Base-by-base conservation (phyloP, 768 basidiomycete genomes). In the Filobasidium floriforme region DNA sequence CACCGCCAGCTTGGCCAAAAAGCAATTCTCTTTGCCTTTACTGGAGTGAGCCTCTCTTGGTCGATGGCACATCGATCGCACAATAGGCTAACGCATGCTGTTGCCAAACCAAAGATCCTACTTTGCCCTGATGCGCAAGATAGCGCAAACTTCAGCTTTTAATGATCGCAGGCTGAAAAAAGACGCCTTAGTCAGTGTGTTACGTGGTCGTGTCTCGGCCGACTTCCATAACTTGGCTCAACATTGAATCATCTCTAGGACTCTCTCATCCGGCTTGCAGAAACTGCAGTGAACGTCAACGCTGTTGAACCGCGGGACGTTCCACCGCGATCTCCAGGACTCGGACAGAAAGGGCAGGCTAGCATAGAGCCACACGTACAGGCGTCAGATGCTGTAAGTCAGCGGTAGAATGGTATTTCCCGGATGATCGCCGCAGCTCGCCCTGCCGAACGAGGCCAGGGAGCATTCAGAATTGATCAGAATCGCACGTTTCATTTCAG, bases 121-220 rank as follows among this genome's bases (percentile, higher is more conserved):
- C 57, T 59, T 46, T 15, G 59, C 40, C 29, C 57, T 65, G 19
- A 43, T 65, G 14, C 18, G 40, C 7, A 60, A 59, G 59, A 74
- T 76, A 0, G 65, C 77, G 1, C 90, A 92, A 73, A 97, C 92
- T 0, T 86, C 89, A 6, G 91, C 91, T 0, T 83, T 94, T 79
- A 94, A 97, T 66, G 96, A 99, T 77, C 84, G 86, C 26, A 84
- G 89, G 44, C 80, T 93, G 63, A 85, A 90, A 28, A 89, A 91
- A 74, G 96, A 99, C 65, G 81, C 97, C 11, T 92, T 94, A 82
- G 89, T 87, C 69, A 19, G 69, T 32, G 32, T 3, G 4, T 9
- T 37, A 9, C 32, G 32, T 0, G 41, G 68, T 63, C 5, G n/a
- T n/a, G n/a, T n/a, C 22, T n/a, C 41, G 12, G 28, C 5, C 9